Evolutionary conservation across 2,329 filamentous ascomycete genomes (phyloP).

Genomic region (Penicillium verrucosum): DNA sequence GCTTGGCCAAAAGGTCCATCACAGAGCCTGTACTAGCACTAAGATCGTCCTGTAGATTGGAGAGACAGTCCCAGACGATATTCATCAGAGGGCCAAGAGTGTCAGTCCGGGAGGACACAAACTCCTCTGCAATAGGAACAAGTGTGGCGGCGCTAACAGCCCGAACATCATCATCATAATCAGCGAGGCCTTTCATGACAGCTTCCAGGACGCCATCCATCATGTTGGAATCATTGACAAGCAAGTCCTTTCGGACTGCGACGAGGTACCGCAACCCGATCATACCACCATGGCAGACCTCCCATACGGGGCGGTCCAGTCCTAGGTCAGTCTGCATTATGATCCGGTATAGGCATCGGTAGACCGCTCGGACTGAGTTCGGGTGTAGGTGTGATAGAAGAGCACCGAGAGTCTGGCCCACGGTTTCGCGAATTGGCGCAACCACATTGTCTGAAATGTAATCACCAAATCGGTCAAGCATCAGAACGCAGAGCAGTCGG

Average conservation of each 20-base stretch:
- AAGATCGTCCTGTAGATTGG: constrained; percentile 92
- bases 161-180: constrained; percentile 91
- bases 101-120: constrained; percentile 76
- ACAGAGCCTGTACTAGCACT: constrained; percentile 97
- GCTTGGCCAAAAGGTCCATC: constrained; percentile 94
- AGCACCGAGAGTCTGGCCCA: constrained; percentile 88
- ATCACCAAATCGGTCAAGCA: constrained; percentile 95
- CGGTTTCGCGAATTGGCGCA: constrained; percentile 90
- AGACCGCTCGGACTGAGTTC: constrained; percentile 77
- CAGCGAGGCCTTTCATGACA: constrained; percentile 90
- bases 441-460: constrained; percentile 98
- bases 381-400: constrained; percentile 79
- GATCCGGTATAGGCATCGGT: constrained; percentile 78
- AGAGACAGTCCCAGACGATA: constrained; percentile 96
- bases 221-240: constrained; percentile 76
- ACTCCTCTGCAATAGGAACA: constrained; percentile 92
- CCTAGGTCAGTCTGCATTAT: constrained; percentile 85
- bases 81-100: constrained; percentile 79
- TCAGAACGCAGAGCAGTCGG: constrained; percentile 89
- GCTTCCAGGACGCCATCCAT: constrained; percentile 90
- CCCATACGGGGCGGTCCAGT: constrained; percentile 75
- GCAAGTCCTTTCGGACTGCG: constrained; percentile 85
- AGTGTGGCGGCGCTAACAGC: constrained; percentile 96
- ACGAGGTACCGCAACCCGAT: constrained; percentile 93
- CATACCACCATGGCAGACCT: constrained; percentile 97